Percentiles rank a stretch among this genome's conserved stretches.
Conservation (phyloP, 148 eudicot species). For the Silene conica region DNA sequence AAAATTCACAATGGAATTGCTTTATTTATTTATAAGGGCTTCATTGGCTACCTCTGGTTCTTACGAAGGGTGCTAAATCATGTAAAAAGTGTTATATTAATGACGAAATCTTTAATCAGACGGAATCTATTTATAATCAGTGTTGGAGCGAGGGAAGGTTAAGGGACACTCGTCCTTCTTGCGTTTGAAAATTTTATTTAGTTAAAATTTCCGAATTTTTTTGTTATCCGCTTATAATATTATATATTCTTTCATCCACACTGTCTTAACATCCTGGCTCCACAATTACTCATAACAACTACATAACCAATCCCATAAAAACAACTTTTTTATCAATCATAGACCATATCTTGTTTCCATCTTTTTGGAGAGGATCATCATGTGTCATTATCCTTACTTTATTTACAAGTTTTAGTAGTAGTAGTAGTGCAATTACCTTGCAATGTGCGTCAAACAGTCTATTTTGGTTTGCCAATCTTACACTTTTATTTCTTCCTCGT, state of each 20-base stretch:
- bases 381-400: no score
- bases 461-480: background rate
- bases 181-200: no score
- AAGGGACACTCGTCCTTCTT: no score
- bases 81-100: background rate
- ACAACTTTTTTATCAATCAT: background rate
- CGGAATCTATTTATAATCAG: no score
- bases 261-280: no score
- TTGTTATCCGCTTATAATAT: no score
- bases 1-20: background rate
- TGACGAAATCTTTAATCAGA: background rate
- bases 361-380: background rate
- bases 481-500: background rate
- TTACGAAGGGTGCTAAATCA: background rate
- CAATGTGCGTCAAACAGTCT: no score
- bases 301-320: background rate
- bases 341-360: background rate
- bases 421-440: background rate
- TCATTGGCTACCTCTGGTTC: background rate
- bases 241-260: no score
- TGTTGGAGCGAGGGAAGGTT: no score
- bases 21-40: background rate
- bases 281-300: no score
- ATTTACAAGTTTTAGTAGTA: background rate
- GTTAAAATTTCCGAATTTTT: no score